These are phyloP conservation scores for Ceratorhiza oryzae-sativae DNA, from an alignment of 1,284 basidiomycete genomes.

Conservation along the genomic window DNA sequence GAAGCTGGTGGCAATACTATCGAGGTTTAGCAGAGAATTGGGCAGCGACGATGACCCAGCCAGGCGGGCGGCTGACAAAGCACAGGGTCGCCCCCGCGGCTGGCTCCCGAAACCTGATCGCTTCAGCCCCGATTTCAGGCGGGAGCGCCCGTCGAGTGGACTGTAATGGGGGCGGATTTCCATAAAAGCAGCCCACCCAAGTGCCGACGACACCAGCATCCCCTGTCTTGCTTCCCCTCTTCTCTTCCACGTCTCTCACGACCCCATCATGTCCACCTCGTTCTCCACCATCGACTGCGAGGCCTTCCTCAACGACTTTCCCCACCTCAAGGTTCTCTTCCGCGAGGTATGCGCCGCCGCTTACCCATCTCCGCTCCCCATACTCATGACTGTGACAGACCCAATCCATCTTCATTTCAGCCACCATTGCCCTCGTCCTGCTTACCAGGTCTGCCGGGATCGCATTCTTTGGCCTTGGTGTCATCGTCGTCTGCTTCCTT, in stretches of 20 bases:
- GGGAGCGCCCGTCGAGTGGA: not conserved
- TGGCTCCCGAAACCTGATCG: not conserved
- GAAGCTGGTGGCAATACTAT: not conserved
- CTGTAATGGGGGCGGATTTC: not conserved
- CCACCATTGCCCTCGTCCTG: slow-evolving; percentile 55
- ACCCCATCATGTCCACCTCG: slow-evolving; percentile 14
- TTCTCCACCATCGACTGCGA: slow-evolving; percentile 26
- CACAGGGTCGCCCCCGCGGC: too few relatives aligned
- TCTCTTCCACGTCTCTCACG: not conserved
- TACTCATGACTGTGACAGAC: not conserved
- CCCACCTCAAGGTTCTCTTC: slow-evolving; percentile 30
- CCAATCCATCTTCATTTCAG: slow-evolving; percentile 31
- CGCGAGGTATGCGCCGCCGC: not conserved
- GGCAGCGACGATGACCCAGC: not conserved
- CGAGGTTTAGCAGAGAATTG: not conserved
- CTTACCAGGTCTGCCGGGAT: slow-evolving; percentile 74
- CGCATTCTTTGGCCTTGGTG: slow-evolving; percentile 71
- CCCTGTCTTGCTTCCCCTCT: not conserved
- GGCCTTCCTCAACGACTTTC: slow-evolving; percentile 34
- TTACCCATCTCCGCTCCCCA: not conserved
- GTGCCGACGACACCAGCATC: not conserved
- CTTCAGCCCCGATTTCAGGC: slow-evolving; percentile 23
- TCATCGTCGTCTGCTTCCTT: slow-evolving; percentile 64
- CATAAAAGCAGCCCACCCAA: not conserved
- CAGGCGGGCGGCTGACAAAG: too few relatives aligned